Base-by-base conservation (phyloP, 345 rosid species). In the Eucalyptus cloeziana region DNA sequence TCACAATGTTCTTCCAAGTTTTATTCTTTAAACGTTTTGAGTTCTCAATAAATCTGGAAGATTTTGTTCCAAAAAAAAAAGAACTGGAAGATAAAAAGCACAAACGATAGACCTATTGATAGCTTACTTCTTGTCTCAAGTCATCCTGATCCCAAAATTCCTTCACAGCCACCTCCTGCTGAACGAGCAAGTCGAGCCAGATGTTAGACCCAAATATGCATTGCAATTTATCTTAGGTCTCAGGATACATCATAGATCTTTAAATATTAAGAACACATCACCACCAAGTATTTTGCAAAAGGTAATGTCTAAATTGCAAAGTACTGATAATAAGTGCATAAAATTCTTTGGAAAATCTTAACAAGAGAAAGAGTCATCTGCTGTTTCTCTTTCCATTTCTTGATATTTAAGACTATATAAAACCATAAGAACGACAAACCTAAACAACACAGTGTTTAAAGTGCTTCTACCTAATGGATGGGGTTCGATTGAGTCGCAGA, bases 121-220 rank as follows among this genome's bases (percentile, higher is more conserved):
- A 89, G 91, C 98, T 97, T 96, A 97, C 99, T 93, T 98, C 99
- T 89, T 97, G 94, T 94, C 93, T 97, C 91, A 98, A 97, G 93
- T 97, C 97, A 69, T 94, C 99, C 93, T 98, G 99, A 90, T 98
- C 99, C 91, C 95, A 93, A 92, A 97, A 96, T 94, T 98, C 95
- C 96, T 98, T 98, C 87, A 98, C 99, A 43, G 99, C 99, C 89
- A 97, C 99, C 94, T 98, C 99, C 99, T 98, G 94, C 24, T 86
- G 22, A 86, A 33, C 25, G 7, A 67, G 79, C 62, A 86, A 51
- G 87, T 30, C 2, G 2, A 86, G 30, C 62, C 37, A 33, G 87
- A 56, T 49, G 30, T 49, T 31, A 49, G 64, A 51, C 24, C 3
- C 19, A 51, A 50, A 27, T 1, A 49, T 56, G n/a, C 87, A n/a